A percentile compares a stretch with the other conserved stretches of the same genome.
Conservation (phyloP, 1,284 basidiomycete species). For the Phylloporus sp. region DNA sequence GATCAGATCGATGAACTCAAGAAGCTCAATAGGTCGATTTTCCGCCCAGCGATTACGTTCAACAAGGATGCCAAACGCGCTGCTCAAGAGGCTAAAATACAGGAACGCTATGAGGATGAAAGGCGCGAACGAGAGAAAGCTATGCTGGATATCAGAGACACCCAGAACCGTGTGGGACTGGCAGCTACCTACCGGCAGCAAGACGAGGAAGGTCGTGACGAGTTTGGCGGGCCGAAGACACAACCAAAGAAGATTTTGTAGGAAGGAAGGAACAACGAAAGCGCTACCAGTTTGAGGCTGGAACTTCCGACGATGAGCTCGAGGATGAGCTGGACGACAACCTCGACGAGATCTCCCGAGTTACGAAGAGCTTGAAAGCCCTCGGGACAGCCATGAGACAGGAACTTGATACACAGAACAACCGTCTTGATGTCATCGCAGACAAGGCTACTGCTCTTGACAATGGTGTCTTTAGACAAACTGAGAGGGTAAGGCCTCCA, state of each 20-base stretch:
- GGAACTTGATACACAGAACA: conserved; percentile 80
- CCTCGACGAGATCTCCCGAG: conserved; percentile 85
- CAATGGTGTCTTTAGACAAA: conserved; percentile 66
- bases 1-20: conserved; percentile 96
- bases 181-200: conserved; percentile 65
- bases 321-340: conserved; percentile 94
- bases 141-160: conserved; percentile 85
- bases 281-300: conserved; percentile 95
- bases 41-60: conserved; percentile 88
- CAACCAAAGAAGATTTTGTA: conserved; percentile 52
- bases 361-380: conserved; percentile 84
- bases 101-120: conserved; percentile 90
- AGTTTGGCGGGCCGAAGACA: conserved; percentile 43
- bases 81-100: conserved; percentile 88
- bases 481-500: conserved; percentile 58
- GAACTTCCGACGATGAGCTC: conserved; percentile 93
- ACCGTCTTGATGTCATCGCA: conserved; percentile 68
- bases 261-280: conserved; percentile 72
- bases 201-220: conserved; percentile 48
- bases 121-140: conserved; percentile 84
- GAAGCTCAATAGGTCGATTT: conserved; percentile 93
- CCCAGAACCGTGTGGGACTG: conserved; percentile 84
- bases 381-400: conserved; percentile 85
- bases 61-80: conserved; percentile 93
- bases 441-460: conserved; percentile 73